phyloP scores from a whole-genome alignment of 257 asterid species.

The Marsdenia floribunda region DNA sequence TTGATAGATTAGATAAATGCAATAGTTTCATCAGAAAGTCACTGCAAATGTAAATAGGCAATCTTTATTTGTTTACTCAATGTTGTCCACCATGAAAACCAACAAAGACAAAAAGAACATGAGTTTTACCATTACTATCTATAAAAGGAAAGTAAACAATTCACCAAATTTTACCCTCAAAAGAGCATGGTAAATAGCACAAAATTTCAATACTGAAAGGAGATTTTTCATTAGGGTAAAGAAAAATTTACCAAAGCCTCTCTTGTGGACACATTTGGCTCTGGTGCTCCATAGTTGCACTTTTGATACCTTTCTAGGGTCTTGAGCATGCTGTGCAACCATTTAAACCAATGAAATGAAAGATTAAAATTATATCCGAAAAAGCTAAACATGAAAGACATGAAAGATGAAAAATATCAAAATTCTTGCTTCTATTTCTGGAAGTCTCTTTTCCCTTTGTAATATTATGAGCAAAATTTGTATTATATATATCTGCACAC shows the following conservation, averaged over 20 bases:
- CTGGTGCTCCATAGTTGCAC: slow-evolving; percentile 98
- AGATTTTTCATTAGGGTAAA: background rate
- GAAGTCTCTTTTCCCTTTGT: background rate
- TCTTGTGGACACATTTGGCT: slow-evolving; percentile 70
- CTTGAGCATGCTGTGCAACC: slow-evolving; percentile 73
- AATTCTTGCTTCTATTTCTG: background rate
- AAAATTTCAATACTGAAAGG: background rate
- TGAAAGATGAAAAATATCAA: background rate
- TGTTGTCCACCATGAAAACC: background rate
- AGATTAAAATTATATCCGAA: background rate
- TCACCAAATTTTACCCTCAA: background rate
- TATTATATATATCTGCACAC: too few species aligned
- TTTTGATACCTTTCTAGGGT: slow-evolving; percentile 97
- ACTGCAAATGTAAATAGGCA: background rate
- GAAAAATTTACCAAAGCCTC: slow-evolving; percentile 76
- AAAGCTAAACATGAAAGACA: background rate
- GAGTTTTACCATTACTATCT: background rate
- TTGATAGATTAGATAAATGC: background rate
- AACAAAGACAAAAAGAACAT: background rate
- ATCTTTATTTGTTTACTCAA: background rate
- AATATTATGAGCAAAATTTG: background rate
- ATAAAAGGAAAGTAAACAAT: background rate
- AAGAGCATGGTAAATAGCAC: background rate
- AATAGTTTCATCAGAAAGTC: background rate
- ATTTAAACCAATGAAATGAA: slow-evolving; percentile 21